These are phyloP conservation scores for Phascolomyces articulosus DNA, from an alignment of 371 early-diverging fungal species.

Conservation along the genomic window DNA sequence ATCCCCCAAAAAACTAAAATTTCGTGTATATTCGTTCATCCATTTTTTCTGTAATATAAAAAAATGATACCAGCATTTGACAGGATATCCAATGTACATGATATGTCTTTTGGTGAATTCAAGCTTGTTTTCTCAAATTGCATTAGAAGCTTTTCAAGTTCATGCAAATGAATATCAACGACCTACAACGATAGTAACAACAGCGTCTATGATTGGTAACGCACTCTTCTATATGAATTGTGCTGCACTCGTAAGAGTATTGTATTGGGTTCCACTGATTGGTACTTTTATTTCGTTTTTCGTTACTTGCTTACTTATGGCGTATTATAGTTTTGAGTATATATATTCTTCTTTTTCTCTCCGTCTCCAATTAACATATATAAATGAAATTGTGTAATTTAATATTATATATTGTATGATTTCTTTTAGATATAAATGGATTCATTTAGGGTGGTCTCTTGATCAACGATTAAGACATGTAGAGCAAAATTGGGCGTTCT, in stretches of 20 bases:
- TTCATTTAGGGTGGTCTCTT: slow-evolving; percentile 42
- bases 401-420: neutral
- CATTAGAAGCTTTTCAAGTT: slow-evolving; percentile 34
- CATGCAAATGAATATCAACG: slow-evolving; percentile 14
- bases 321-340: slow-evolving; percentile 60
- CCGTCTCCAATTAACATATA: neutral
- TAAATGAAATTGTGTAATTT: neutral
- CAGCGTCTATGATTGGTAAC: slow-evolving; percentile 32
- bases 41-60: neutral
- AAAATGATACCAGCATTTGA: slow-evolving; percentile 34
- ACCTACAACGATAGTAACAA: slow-evolving; percentile 13
- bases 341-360: neutral
- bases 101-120: slow-evolving; percentile 45
- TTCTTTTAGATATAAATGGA: slow-evolving; percentile 46
- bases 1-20: no score
- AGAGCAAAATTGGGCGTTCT: slow-evolving; percentile 56
- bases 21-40: no score
- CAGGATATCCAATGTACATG: slow-evolving; percentile 53
- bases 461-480: slow-evolving; percentile 46
- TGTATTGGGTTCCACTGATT: slow-evolving; percentile 37
- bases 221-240: slow-evolving; percentile 46
- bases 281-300: slow-evolving; percentile 41
- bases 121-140: slow-evolving; percentile 37
- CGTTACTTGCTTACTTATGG: slow-evolving; percentile 43
- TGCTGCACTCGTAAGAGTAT: slow-evolving; percentile 32